Evolutionary conservation across 2,329 filamentous ascomycete genomes (phyloP), one percentile per base, ranked within the genome.

Genomic region (Fusarium metavorans): DNA sequence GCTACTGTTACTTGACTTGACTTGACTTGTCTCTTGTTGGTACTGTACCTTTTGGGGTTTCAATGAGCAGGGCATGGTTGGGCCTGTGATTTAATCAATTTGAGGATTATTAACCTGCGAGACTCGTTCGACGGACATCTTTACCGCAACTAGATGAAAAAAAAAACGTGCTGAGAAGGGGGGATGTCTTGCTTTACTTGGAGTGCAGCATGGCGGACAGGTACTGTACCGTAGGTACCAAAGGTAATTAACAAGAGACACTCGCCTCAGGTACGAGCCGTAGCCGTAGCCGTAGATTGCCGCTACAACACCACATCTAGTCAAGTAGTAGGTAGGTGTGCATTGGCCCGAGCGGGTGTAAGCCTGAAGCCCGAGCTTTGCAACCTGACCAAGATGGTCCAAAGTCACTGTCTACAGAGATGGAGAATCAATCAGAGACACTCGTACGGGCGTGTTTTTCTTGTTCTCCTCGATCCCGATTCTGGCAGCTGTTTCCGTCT

Each of bases 341-440:
- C 67, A 41, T 41, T 67, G 64, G 56, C 66, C 67, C 64, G 45
- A 70, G 66, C 66, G 66, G 66, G 16, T 30, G 62, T 34, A 57
- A 52, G 52, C 30, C 52, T 60, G 37, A 61, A 58, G 61, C 34
- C 37, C 61, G 56, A 64, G 58, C 50, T 64, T 58, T 56, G 50
- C 30, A 34, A 57, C 52, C 52, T 35, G 32, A 57, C 52, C 16
- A 32, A 30, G 50, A 54, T 30, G 50, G 32, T 34, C 32, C 48
- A 52, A 43, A 52, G 32, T 57, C 18, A 57, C 52, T 34, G 32
- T 43, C 39, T 43, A 43, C 39, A 25, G 18, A 37, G 52, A 57
- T 6, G 30, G 27, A 32, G 52, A 34, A 56, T 34, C n/a, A 48
- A 25, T 13, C 43, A 25, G 43, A 25, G 43, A 48, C 20, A 6